These are phyloP conservation scores for Erythrophleum fordii DNA, from an alignment of 306 rosid genomes.

Conservation along the genomic window DNA sequence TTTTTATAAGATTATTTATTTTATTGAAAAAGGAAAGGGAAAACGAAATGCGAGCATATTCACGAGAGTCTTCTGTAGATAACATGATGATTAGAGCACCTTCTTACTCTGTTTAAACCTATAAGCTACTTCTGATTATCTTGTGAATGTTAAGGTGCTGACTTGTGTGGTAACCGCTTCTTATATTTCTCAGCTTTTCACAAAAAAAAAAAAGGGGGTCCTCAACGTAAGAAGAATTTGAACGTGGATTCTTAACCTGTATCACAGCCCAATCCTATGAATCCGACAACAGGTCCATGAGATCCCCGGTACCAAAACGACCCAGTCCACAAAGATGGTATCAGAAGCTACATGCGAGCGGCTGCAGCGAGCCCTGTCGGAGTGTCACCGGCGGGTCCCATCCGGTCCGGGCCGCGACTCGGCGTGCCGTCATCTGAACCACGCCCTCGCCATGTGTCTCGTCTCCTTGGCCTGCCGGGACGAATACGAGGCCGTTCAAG, in stretches of 20 bases:
- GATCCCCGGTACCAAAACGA: conserved; percentile 12
- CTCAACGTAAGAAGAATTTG: no score
- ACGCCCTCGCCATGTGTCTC: conserved; percentile 57
- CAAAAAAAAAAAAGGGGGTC: no score
- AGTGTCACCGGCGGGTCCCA: conserved; percentile 65
- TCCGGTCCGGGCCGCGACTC: conserved; percentile 47
- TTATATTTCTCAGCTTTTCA: no score
- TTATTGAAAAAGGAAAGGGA: no score
- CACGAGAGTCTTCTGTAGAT: no score
- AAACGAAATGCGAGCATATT: no score
- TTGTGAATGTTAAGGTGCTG: no score
- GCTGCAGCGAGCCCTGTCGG: conserved; percentile 53
- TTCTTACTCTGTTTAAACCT: no score
- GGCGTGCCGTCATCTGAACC: conserved; percentile 65
- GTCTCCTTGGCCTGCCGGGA: conserved; percentile 53
- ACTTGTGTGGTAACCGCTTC: no score
- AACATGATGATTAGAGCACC: no score
- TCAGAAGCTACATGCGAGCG: conserved; percentile 47
- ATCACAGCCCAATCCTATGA: not conserved
- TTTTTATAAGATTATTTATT: no score
- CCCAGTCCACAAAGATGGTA: conserved; percentile 11
- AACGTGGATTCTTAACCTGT: not conserved
- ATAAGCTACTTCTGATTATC: no score
- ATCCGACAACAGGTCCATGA: not conserved
- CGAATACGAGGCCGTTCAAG: conserved; percentile 59